A percentile compares a stretch with the other conserved stretches of the same genome.
Evolutionary conservation across 1,139 yeast species (phyloP).

Genomic region (Yamadazyma aaseri): DNA sequence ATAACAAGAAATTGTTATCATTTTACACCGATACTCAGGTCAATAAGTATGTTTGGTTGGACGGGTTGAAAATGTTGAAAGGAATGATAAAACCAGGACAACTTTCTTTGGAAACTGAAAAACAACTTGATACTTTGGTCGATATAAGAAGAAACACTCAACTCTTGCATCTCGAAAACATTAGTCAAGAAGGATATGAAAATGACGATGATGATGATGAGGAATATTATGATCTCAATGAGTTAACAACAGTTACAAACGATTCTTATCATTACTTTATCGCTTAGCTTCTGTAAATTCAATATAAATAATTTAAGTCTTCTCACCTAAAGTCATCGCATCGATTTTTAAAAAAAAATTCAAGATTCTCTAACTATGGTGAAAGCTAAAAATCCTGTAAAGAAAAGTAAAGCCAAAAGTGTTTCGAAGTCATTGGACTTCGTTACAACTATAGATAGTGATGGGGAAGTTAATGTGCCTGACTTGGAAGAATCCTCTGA

Average conservation of each 20-base stretch:
- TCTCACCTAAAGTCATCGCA: too few species aligned
- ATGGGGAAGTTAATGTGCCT: slow-evolving; percentile 19
- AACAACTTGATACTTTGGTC: slow-evolving; percentile 56
- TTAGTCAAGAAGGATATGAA: slow-evolving; percentile 29
- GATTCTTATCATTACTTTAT: slow-evolving; percentile 38
- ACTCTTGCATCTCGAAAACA: slow-evolving; percentile 50
- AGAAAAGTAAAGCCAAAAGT: slow-evolving; percentile 12
- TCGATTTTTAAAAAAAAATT: too few species aligned
- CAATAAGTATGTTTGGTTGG: slow-evolving; percentile 72
- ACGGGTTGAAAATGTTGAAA: slow-evolving; percentile 67
- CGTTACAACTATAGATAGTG: slow-evolving; percentile 21
- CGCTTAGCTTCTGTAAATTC: too few species aligned
- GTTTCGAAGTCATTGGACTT: slow-evolving; percentile 9
- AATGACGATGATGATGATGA: slow-evolving; percentile 44
- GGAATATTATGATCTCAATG: slow-evolving; percentile 43
- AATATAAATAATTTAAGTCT: too few species aligned
- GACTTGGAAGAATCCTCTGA: slow-evolving; percentile 24
- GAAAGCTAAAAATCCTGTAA: slow-evolving; percentile 2
- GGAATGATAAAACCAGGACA: slow-evolving; percentile 32
- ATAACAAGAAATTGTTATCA: slow-evolving; percentile 41
- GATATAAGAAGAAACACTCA: slow-evolving; percentile 67
- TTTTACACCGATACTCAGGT: slow-evolving; percentile 75
- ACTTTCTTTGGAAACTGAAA: slow-evolving; percentile 58
- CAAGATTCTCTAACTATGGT: slow-evolving; percentile 9
- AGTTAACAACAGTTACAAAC: slow-evolving; percentile 37